Evolutionary conservation across 2,329 filamentous ascomycete species (phyloP), one percentile per base, ranked within the genome.

Genomic region (Chaetomium globosum): DNA sequence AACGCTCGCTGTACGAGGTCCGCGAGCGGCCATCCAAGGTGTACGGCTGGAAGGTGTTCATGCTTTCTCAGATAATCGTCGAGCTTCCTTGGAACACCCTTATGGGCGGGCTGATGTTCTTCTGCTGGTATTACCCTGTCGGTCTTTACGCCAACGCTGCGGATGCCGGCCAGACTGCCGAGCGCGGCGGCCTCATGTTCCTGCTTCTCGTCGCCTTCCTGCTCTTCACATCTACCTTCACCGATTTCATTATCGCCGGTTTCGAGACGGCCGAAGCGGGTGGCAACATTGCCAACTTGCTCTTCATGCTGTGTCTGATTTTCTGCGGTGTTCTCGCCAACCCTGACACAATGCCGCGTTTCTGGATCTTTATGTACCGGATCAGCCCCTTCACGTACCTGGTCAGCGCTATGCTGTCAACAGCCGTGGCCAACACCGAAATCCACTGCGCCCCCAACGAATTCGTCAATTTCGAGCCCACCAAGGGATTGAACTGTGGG

Each of bases 361-460:
- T 93, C 82, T 94, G 91, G 90, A 87, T 89, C 71, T 92, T 92
- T 81, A 91, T 93, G 88, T 94, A 94, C 77, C 86, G 89, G 55
- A 79, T 93, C 57, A 92, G 89, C 0, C 92, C 93, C 0, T 90
- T 97, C 71, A 93, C 90, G 0, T 97, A 96, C 75, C 80, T 95
- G 19, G 86, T 94, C 30, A 83, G 84, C 10, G 90, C 88, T 26
- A 87, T 96, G 79, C 76, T 94, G 0, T 83, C 88, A 0, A 85
- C 85, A 0, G 91, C 86, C 3, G 79, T 96, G 5, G 89, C 90
- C 49, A 88, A 89, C 71, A 86, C 85, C 0, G 57, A 77, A 0
- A 87, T 94, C 36, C 70, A 75, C 0, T 97, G 93, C 75, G 85
- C 90, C 0, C 69, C 75, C 6, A 90, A 89, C 73, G 93, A 97